phyloP scores from a whole-genome alignment of 1,284 basidiomycete genomes.

The Porodaedalea pini region DNA sequence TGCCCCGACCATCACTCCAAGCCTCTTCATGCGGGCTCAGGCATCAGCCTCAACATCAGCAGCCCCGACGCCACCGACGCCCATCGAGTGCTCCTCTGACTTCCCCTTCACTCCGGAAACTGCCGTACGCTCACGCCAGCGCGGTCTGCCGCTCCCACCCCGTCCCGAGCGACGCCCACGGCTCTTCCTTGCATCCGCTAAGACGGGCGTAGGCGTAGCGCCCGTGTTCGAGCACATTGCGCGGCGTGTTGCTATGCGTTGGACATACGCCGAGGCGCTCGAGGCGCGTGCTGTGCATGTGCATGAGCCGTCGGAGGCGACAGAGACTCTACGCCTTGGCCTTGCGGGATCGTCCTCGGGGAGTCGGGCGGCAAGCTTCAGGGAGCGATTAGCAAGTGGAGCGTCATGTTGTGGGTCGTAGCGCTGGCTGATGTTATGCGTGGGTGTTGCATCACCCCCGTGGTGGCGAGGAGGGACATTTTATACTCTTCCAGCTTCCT shows the following conservation, averaged over 20 bases:
- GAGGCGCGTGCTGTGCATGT: slow-evolving; percentile 33
- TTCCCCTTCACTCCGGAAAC: slow-evolving; percentile 22
- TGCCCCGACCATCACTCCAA: slow-evolving; percentile 58
- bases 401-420: slow-evolving; percentile 16
- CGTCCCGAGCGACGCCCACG: slow-evolving; percentile 50
- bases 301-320: slow-evolving; percentile 23
- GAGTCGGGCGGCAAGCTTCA: background rate
- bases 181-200: slow-evolving; percentile 70
- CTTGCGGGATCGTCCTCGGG: background rate
- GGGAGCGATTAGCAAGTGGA: slow-evolving; percentile 2
- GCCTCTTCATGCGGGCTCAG: slow-evolving; percentile 45
- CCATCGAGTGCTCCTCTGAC: slow-evolving; percentile 11
- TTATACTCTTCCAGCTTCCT: no score
- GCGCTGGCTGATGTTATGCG: background rate
- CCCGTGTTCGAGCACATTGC: slow-evolving; percentile 71
- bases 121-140: slow-evolving; percentile 23
- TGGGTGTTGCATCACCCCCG: no score
- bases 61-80: slow-evolving; percentile 21
- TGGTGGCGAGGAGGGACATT: no score
- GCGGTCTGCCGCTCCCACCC: slow-evolving; percentile 25
- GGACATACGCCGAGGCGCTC: slow-evolving; percentile 58
- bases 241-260: slow-evolving; percentile 49
- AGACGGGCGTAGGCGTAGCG: slow-evolving; percentile 64
- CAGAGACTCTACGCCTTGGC: slow-evolving; percentile 24
- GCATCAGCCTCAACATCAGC: slow-evolving; percentile 23